Conservation (phyloP, 768 basidiomycete species). For the Flagelloscypha sp. region DNA sequence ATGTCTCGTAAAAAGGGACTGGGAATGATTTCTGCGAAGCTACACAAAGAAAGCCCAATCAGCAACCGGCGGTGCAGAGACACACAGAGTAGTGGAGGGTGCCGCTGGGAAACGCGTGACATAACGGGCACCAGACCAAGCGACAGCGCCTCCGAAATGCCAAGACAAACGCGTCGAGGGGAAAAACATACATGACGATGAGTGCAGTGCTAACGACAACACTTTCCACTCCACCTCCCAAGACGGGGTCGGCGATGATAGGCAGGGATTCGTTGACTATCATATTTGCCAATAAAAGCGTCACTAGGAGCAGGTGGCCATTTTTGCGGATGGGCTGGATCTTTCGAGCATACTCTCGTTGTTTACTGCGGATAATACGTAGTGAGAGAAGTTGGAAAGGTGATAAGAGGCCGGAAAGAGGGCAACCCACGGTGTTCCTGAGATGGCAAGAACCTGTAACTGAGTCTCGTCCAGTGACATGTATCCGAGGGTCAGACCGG, state of each 20-base stretch:
- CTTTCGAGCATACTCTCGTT: slow-evolving; percentile 72
- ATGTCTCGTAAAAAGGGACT: slow-evolving; percentile 86
- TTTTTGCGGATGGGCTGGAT: slow-evolving; percentile 83
- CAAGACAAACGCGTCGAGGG: slow-evolving; percentile 7
- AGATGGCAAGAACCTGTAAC: slow-evolving; percentile 77
- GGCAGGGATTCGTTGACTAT: slow-evolving; percentile 86
- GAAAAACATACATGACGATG: slow-evolving; percentile 70
- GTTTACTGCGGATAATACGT: slow-evolving; percentile 40
- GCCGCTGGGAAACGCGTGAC: slow-evolving; percentile 20
- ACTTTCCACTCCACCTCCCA: slow-evolving; percentile 71
- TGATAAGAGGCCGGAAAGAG: slow-evolving; percentile 2
- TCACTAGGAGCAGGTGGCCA: slow-evolving; percentile 76
- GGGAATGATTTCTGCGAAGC: slow-evolving; percentile 91
- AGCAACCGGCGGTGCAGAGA: slow-evolving; percentile 2
- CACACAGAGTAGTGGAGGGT: slow-evolving; percentile 3
- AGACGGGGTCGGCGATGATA: slow-evolving; percentile 69
- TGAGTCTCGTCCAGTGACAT: slow-evolving; percentile 93
- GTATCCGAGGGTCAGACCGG: slow-evolving; percentile 86
- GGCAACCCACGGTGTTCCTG: slow-evolving; percentile 66
- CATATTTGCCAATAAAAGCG: slow-evolving; percentile 83
- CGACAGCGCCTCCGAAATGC: slow-evolving; percentile 5
- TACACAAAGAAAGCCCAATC: slow-evolving; percentile 21
- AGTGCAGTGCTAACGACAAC: slow-evolving; percentile 78
- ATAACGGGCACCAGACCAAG: slow-evolving; percentile 18
- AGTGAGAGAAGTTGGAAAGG: slow-evolving; percentile 1